Evolutionary conservation across 306 rosid genomes (phyloP).

Genomic region (Lathyrus sativus): DNA sequence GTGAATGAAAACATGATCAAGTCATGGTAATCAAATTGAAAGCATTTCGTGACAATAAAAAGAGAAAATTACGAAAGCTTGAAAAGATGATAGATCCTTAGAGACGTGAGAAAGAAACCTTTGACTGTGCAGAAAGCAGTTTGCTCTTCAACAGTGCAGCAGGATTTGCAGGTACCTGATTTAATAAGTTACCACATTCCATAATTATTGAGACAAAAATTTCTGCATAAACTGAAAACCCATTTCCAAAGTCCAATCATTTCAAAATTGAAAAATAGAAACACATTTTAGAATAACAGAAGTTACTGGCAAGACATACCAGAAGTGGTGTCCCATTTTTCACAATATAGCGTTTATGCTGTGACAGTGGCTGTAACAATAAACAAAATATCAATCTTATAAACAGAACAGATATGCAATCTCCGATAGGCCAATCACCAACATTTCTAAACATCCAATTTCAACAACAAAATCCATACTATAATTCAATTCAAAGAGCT

Average conservation of each 20-base stretch:
- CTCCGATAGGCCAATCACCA: conserved; percentile 26
- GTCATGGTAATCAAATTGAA: conserved; percentile 17
- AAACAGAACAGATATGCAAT: conserved; percentile 15
- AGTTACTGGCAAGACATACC: conserved; percentile 56
- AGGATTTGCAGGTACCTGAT: conserved; percentile 82
- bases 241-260: conserved; percentile 15
- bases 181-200: conserved; percentile 23
- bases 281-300: conserved; percentile 18
- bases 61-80: conserved; percentile 19
- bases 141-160: conserved; percentile 69
- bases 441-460: conserved; percentile 20
- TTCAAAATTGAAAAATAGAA: conserved; percentile 28
- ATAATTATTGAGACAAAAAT: conserved; percentile 25
- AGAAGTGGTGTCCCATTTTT: conserved; percentile 77
- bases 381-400: conserved; percentile 34
- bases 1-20: background rate
- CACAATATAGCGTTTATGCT: conserved; percentile 84
- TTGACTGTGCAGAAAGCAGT: conserved; percentile 78
- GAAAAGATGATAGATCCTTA: conserved; percentile 26
- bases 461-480: conserved; percentile 29
- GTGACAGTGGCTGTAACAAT: conserved; percentile 77
- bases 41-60: conserved; percentile 27
- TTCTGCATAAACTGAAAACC: conserved; percentile 22
- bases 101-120: conserved; percentile 59
- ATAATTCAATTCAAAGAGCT: conserved; percentile 23